A percentile compares a stretch with the other conserved stretches of the same genome.
phyloP scores from a whole-genome alignment of 495 filamentous ascomycete species.

The Daldinia bambusicola region DNA sequence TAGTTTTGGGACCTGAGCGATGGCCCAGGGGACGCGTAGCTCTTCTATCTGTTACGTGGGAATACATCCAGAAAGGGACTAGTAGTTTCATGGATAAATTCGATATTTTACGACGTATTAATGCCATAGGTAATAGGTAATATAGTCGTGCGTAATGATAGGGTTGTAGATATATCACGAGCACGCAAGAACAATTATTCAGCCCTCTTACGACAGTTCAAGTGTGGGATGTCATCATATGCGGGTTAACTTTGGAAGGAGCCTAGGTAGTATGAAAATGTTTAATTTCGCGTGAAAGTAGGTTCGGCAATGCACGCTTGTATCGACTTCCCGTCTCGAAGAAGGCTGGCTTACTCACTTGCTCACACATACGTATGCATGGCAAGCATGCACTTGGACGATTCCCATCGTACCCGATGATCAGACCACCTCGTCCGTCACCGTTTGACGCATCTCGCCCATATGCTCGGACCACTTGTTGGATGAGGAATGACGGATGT shows the following conservation, averaged over 20 bases:
- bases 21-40: constrained; percentile 18
- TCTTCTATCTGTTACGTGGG: constrained; percentile 36
- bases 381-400: constrained; percentile 4
- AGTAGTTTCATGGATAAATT: constrained; percentile 42
- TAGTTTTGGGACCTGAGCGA: constrained; percentile 8
- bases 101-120: constrained; percentile 18
- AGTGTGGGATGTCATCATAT: constrained; percentile 33
- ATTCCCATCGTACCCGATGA: constrained; percentile 30
- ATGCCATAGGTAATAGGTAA: constrained; percentile 19
- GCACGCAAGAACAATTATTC: constrained; percentile 32
- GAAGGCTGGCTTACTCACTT: constrained; percentile 14
- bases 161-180: constrained; percentile 27
- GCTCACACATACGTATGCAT: neutral
- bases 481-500: constrained; percentile 31
- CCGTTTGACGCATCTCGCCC: constrained; percentile 19
- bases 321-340: constrained; percentile 26
- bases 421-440: constrained; percentile 43
- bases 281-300: constrained; percentile 16
- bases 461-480: constrained; percentile 31
- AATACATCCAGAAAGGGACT: constrained; percentile 31
- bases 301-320: constrained; percentile 25
- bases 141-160: neutral
- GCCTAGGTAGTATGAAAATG: constrained; percentile 12
- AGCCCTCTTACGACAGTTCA: constrained; percentile 38
- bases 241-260: constrained; percentile 19